These are phyloP conservation scores for Salix udensis DNA, from an alignment of 345 rosid genomes.

Conservation along the genomic window DNA sequence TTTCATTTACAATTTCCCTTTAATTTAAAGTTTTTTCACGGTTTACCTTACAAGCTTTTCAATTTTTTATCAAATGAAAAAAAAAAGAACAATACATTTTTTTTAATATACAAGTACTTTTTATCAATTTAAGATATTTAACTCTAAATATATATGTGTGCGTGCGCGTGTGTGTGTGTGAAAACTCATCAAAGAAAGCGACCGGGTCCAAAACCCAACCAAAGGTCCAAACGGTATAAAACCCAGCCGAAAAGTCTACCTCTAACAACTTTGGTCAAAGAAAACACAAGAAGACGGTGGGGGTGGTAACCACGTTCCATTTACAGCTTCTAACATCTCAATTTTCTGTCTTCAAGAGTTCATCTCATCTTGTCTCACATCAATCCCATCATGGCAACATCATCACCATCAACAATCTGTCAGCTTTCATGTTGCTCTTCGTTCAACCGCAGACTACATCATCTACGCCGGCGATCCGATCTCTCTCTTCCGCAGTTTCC, in stretches of 20 bases:
- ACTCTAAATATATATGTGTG: no score
- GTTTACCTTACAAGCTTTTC: no score
- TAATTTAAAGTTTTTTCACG: no score
- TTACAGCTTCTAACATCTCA: background rate
- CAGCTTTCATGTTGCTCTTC: slow-evolving; percentile 66
- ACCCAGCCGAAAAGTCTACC: background rate
- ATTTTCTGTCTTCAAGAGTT: background rate
- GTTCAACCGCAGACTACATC: slow-evolving; percentile 41
- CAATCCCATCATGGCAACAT: slow-evolving; percentile 5
- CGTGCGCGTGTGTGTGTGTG: no score
- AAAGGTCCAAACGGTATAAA: background rate
- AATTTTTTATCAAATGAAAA: no score
- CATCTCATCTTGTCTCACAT: background rate
- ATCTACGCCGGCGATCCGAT: slow-evolving; percentile 33
- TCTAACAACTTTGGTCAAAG: background rate
- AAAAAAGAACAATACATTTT: no score
- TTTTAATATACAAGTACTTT: no score
- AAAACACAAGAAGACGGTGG: background rate
- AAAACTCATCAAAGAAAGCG: no score
- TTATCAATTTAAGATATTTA: no score
- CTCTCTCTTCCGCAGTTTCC: slow-evolving; percentile 3
- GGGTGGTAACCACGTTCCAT: background rate
- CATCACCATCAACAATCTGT: slow-evolving; percentile 37
- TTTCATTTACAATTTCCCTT: no score
- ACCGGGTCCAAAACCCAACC: background rate